Percentiles rank a stretch among this genome's conserved stretches.
Evolutionary conservation across 306 rosid species (phyloP).

Genomic region (Leucaena leucocephala): DNA sequence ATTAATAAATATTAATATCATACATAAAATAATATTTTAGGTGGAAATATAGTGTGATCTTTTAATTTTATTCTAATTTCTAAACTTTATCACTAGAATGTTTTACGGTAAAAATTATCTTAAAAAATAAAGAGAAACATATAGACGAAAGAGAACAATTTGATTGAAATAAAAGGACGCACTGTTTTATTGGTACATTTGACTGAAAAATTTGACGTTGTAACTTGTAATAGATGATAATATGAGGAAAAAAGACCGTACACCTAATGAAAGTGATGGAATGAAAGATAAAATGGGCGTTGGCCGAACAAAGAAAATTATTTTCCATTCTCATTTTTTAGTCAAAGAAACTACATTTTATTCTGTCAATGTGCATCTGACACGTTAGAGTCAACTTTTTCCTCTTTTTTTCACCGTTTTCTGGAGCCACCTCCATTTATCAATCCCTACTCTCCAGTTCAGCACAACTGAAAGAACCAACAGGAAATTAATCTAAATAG

Average conservation of each 20-base stretch:
- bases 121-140: too few species aligned
- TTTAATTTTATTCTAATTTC: background rate
- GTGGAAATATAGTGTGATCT: too few species aligned
- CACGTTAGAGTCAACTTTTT: background rate
- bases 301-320: background rate
- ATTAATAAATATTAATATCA: too few species aligned
- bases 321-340: background rate
- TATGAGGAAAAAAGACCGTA: background rate
- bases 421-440: too few species aligned
- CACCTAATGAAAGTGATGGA: background rate
- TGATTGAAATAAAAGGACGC: background rate
- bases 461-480: background rate
- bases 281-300: too few species aligned
- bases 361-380: background rate
- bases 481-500: too few species aligned
- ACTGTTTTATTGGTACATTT: background rate
- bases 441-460: background rate
- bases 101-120: too few species aligned
- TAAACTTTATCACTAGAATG: background rate
- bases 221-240: too few species aligned
- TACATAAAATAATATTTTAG: too few species aligned
- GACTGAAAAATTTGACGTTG: too few species aligned
- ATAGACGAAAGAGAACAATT: background rate
- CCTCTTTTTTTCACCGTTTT: too few species aligned
- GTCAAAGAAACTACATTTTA: too few species aligned